Base-by-base conservation (phyloP, 2,329 filamentous ascomycete species). In the Aspergillus carbonarius region DNA sequence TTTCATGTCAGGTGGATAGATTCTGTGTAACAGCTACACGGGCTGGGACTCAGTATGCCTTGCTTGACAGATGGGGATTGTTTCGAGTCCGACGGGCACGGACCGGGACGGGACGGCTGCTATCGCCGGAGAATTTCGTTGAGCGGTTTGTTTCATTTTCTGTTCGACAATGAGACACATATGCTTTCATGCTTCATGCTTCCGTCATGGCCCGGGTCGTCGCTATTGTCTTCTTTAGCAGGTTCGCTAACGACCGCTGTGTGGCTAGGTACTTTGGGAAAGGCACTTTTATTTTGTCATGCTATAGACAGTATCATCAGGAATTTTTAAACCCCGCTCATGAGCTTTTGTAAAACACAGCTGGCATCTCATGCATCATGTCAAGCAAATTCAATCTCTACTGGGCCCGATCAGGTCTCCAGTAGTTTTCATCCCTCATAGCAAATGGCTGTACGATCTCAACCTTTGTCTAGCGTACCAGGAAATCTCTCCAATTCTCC, bases 401-500 rank as follows among this genome's bases (percentile, higher is more conserved):
- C 39, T n/a, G 48, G 32, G 9, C 25, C 27, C 6, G 6, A 8
- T 23, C 15, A 6, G 44, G 27, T 30, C 17, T 23, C 37, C 8
- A 5, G 8, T 25, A 12, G 12, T 44, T 44, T 54, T 32, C 39
- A 40, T 40, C 25, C 20, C 15, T 50, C 42, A 40, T 8, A 18
- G 15, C 13, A 35, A 6, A 27, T 12, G 42, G 27, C 17, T 59
- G 18, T 27, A 52, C n/a, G 15, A 15, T 13, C 12, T 25, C 30
- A 32, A 27, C 30, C n/a, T 40, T 13, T 48, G 5, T 27, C 20
- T 25, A 34, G 35, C n/a, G 10, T 15, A 50, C 39, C 47, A 54
- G 15, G 34, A 34, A 46, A 46, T 15, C 23, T 17, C 55, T 58
- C 65, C 65, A 65, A 37, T 66, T 65, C 15, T 65, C 58, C 18